Evolutionary conservation across 1,284 basidiomycete species (phyloP), one percentile per base, ranked within the genome.

Genomic region (Leccinum pachyderme): DNA sequence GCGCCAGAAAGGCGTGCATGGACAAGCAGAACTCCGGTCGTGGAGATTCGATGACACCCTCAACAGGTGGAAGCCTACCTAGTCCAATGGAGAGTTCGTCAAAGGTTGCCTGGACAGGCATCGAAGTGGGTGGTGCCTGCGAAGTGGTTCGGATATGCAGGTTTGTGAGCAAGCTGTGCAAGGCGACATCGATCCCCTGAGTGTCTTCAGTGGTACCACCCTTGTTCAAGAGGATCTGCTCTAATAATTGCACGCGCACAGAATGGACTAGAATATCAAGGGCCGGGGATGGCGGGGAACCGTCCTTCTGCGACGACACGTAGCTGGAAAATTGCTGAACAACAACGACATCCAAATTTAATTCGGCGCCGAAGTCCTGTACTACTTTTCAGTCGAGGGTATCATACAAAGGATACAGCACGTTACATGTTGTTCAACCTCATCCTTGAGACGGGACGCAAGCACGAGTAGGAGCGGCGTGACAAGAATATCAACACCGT

Each of bases 321-420:
- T 76, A 65, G 37, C 57, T 60, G 44, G 64, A 63, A 18, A 82
- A 62, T 59, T 77, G 75, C 25, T 60, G 61, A 4, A 69, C 68
- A 63, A 83, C 66, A 50, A 82, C 62, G 13, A 64, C 65, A 55
- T 86, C 84, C 31, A 86, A 63, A 44, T 59, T 68, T 25, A 81
- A 66, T 58, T 82, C 81, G 15, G 78, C 73, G 35, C 76, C 72
- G 25, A 72, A 60, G 33, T 59, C 59, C 79, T 81, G 54, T 25
- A 39, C 28, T 51, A 60, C 58, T 1, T 28, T 59, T 66, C 37
- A 66, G 51, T 49, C 24, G 24, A n/a, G 18, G 5, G 31, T 25
- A 22, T 49, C 29, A 31, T 53, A 15, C 7, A 24, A 39, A 18
- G 51, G 1, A 41, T 46, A 32, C 7, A 45, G 28, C 15, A 51